Evolutionary conservation across 345 rosid genomes (phyloP), one percentile per base, ranked within the genome.

Genomic region (Aquilaria sinensis): DNA sequence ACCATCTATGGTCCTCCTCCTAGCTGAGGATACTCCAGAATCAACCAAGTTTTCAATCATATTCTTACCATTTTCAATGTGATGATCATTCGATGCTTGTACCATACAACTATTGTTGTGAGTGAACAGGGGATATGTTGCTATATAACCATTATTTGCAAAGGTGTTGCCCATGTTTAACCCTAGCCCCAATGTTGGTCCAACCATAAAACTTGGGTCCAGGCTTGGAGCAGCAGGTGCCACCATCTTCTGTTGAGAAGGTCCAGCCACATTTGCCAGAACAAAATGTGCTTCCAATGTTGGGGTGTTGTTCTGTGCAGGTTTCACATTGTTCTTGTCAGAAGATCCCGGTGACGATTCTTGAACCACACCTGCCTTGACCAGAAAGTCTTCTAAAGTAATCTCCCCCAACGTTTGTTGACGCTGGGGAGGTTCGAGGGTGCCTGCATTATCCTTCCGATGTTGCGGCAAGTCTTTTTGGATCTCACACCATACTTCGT

Each of bases 401-500:
- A 89, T 85, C 73, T 89, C 93, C 11, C 92, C 96, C 3, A 87
- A 73, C 0, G 96, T 85, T 55, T 63, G 87, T 65, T 87, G 90
- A 13, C 84, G 66, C 47, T 68, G 76, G 32, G 81, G 82, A 10
- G 63, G 73, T 9, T 57, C 72, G 41, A 33, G 10, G 13, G 30
- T 61, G 23, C 64, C 53, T 61, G 16, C 31, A 56, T 58, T 33
- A 12, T 54, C 64, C 9, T 58, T 70, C 2, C 58, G 76, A 4
- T 51, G 66, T 10, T 53, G 63, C 2, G 80, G 71, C 6, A 75
- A 70, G 29, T 85, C 92, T 60, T 71, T 85, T 66, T 84, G 96
- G 57, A 89, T 92, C 76, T 89, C 93, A 5, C 63, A 75, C 96
- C 96, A 92, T 6, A 92, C 91, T 65, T 92, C 93, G 33, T 89